Evolutionary conservation across 306 rosid genomes (phyloP), one percentile per base, ranked within the genome.

Genomic region (Cajanus cajan): DNA sequence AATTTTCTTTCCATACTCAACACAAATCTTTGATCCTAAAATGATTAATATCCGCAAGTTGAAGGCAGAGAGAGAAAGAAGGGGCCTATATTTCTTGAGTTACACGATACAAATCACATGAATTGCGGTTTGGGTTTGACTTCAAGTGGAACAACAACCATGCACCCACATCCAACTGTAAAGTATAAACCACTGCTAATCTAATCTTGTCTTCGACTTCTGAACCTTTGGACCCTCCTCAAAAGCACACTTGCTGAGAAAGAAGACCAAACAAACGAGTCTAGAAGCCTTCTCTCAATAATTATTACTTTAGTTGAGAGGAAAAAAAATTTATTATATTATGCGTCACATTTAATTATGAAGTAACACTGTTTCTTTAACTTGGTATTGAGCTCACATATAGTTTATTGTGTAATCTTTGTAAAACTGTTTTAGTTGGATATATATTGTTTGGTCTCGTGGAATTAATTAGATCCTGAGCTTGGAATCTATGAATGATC

Each of bases 101-200:
- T 13, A 33, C 48, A 73, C 39, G 64, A n/a, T 21, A 57, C 71
- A 66, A 36, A 66, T 66, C 76, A 81, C 84, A 80, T 80, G 80
- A 57, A 68, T 43, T 66, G 34, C 37, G 70, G 76, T 8, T 74
- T 73, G 76, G 64, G 70, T 66, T 43, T 43, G 24, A 14, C 47
- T 31, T 36, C 69, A 54, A 41, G n/a, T 2, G 52, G 51, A 65
- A 63, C 68, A 19, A 18, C 70, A 65, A 25, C 58, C 73, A 5
- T 22, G 24, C 11, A 19, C 71, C 52, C 77, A 44, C 72, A 4
- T 18, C 34, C 77, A 54, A 37, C 79, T 73, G 74, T 43, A 80
- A 65, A 37, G 50, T 8, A 11, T 61, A 61, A 61, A 31, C 19
- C 59, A 51, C 36, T 80, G 5, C 44, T 58, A 63, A 24, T n/a